Conservation (phyloP, 768 basidiomycete species). For the Tubosaeta sp. region DNA sequence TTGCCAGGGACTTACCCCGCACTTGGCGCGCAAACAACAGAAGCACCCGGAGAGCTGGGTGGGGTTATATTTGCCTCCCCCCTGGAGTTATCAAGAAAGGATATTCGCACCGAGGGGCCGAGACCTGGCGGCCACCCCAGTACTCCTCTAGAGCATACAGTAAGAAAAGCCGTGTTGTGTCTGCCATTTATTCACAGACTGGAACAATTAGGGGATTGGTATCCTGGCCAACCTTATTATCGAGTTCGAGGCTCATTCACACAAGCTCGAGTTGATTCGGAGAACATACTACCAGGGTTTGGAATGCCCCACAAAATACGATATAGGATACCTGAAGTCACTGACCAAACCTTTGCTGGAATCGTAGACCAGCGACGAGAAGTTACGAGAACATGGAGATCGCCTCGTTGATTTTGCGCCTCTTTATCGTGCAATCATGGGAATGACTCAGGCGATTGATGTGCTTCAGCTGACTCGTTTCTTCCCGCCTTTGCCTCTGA, state of each 20-base stretch:
- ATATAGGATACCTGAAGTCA: constrained; percentile 29
- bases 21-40: constrained; percentile 15
- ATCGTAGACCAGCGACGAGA: constrained; percentile 21
- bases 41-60: constrained; percentile 23
- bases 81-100: constrained; percentile 40
- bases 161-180: constrained; percentile 13
- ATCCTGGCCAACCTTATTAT: constrained; percentile 47
- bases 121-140: constrained; percentile 54
- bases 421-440: constrained; percentile 13
- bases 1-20: not conserved
- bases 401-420: constrained; percentile 22
- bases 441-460: constrained; percentile 29
- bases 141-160: constrained; percentile 50
- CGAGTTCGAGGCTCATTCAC: constrained; percentile 44
- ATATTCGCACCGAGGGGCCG: constrained; percentile 37
- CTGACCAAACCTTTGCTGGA: constrained; percentile 18
- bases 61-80: constrained; percentile 30
- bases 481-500: constrained; percentile 13
- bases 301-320: constrained; percentile 40
- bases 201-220: constrained; percentile 39
- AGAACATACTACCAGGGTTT: constrained; percentile 30
- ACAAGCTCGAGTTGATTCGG: constrained; percentile 27
- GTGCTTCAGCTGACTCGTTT: constrained; percentile 1
- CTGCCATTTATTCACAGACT: not conserved
- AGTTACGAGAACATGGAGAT: constrained; percentile 11